Evolutionary conservation across 2,329 filamentous ascomycete species (phyloP), one percentile per base, ranked within the genome.

Genomic region (Volutella citrinella): DNA sequence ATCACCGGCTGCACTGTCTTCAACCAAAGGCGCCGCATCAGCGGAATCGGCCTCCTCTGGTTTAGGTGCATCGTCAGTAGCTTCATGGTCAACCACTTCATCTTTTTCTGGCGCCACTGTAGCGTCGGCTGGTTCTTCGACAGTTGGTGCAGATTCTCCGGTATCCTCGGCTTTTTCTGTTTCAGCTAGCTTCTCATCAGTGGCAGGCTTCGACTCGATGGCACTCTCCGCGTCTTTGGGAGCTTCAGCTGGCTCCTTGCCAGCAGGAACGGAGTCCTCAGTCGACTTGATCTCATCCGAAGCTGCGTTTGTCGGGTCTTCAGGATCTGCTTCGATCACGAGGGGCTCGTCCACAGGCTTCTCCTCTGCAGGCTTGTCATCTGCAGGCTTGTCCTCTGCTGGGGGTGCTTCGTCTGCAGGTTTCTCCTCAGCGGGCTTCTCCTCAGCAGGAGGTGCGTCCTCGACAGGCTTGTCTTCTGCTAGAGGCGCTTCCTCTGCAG

Each of bases 241-340:
- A 26, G 47, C 44, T 30, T 22, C 32, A 6, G 18, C 21, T 19
- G 26, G 23, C 34, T 41, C 30, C 13, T 38, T 28, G 7, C 41
- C 35, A 16, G 40, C 30, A 27, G 27, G 14, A 24, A 30, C 22
- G 6, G 24, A 13, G 11, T 34, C 36, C 16, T 24, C 35, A n/a
- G 32, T 16, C 6, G 32, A 9, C 15, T 32, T 25, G 8, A 27
- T 21, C 11, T 33, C 22, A 11, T 20, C 7, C 9, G 33, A 9
- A n/a, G 8, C 12, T 10, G 36, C 29, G 29, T 33, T 29, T 33
- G 12, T 18, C 19, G 16, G n/a, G n/a, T n/a, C n/a, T n/a, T n/a
- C n/a, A n/a, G n/a, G n/a, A n/a, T n/a, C n/a, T n/a, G n/a, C n/a
- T n/a, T n/a, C n/a, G n/a, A n/a, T n/a, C n/a, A n/a, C n/a, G n/a